Percentiles rank a stretch among this genome's conserved stretches.
phyloP scores from a whole-genome alignment of 2,329 filamentous ascomycete species.

The Moelleriella libera region DNA sequence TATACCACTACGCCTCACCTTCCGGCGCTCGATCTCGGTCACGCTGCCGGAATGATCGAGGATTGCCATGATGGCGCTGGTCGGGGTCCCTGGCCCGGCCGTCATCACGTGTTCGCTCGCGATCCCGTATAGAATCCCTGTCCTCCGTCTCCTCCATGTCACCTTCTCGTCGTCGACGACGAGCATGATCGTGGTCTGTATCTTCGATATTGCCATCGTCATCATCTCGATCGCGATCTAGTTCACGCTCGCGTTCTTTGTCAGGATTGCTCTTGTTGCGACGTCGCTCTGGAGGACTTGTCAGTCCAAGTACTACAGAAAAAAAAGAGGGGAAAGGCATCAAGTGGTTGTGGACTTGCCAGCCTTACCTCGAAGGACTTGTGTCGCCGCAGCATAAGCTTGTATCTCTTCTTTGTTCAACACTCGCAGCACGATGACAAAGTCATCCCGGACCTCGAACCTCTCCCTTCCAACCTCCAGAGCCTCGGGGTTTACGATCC shows the following conservation, averaged over 20 bases:
- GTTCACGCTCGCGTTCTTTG: not conserved
- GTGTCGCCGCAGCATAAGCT: slow-evolving; percentile 68
- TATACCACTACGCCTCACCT: not conserved
- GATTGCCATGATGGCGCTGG: slow-evolving; percentile 6
- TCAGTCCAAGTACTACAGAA: no score
- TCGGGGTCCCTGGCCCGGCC: not conserved
- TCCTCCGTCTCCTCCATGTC: slow-evolving; percentile 6
- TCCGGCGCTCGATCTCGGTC: not conserved
- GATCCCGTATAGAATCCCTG: not conserved
- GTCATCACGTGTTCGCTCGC: slow-evolving; percentile 6
- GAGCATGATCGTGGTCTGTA: slow-evolving; percentile 9
- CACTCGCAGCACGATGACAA: slow-evolving; percentile 83
- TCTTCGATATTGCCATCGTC: slow-evolving; percentile 7
- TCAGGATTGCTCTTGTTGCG: slow-evolving; percentile 14
- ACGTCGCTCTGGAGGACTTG: slow-evolving; percentile 12
- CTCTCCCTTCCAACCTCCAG: slow-evolving; percentile 77
- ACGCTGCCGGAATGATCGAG: slow-evolving; percentile 9
- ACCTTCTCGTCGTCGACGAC: slow-evolving; percentile 6
- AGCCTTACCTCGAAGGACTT: slow-evolving; percentile 60
- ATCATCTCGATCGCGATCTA: slow-evolving; percentile 1
- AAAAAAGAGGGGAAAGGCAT: no score
- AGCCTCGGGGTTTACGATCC: slow-evolving; percentile 79
- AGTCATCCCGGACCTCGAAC: slow-evolving; percentile 84
- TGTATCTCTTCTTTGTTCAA: slow-evolving; percentile 83
- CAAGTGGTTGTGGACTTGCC: not conserved